Percentiles rank a stretch among this genome's conserved stretches.
Evolutionary conservation across 2,329 filamentous ascomycete genomes (phyloP).

Genomic region (Torrubiella hemipterigena): DNA sequence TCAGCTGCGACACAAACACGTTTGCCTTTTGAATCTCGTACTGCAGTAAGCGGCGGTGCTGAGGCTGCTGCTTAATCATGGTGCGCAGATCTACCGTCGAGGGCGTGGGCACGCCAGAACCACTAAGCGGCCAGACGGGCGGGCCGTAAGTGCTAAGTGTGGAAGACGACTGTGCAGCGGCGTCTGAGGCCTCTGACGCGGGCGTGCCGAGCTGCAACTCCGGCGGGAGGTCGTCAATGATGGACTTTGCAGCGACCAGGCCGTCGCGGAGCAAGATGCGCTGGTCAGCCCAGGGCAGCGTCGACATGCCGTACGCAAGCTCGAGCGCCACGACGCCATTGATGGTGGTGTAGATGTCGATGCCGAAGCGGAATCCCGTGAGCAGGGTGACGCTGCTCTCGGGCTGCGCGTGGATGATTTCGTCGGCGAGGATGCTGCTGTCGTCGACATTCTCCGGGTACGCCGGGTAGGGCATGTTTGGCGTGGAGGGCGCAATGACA

Average conservation of each 20-base stretch:
- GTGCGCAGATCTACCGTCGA: conserved; percentile 38
- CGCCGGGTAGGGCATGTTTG: conserved; percentile 64
- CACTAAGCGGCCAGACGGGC: conserved; percentile 35
- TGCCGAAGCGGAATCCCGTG: conserved; percentile 69
- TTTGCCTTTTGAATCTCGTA: conserved; percentile 90
- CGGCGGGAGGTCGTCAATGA: conserved; percentile 53
- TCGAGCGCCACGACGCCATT: conserved; percentile 69
- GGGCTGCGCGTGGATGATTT: conserved; percentile 61
- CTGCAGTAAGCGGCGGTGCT: conserved; percentile 48
- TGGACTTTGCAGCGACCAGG: conserved; percentile 56
- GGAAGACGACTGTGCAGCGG: conserved; percentile 29
- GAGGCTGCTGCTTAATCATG: conserved; percentile 34
- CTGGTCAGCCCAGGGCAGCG: conserved; percentile 69
- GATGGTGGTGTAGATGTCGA: conserved; percentile 70
- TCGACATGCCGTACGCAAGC: conserved; percentile 67
- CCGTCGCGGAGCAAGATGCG: conserved; percentile 60
- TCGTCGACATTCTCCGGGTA: conserved; percentile 77
- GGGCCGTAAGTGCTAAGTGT: conserved; percentile 41
- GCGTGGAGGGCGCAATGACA: conserved; percentile 64
- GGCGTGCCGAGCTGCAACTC: conserved; percentile 49
- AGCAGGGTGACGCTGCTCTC: conserved; percentile 56
- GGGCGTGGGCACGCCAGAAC: too few species aligned
- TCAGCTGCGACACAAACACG: conserved; percentile 70
- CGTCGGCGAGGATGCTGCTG: conserved; percentile 60
- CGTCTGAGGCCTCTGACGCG: conserved; percentile 20